A percentile compares a stretch with the other conserved stretches of the same genome.
Evolutionary conservation across 306 rosid species (phyloP).

Genomic region (Cucumis sativus): DNA sequence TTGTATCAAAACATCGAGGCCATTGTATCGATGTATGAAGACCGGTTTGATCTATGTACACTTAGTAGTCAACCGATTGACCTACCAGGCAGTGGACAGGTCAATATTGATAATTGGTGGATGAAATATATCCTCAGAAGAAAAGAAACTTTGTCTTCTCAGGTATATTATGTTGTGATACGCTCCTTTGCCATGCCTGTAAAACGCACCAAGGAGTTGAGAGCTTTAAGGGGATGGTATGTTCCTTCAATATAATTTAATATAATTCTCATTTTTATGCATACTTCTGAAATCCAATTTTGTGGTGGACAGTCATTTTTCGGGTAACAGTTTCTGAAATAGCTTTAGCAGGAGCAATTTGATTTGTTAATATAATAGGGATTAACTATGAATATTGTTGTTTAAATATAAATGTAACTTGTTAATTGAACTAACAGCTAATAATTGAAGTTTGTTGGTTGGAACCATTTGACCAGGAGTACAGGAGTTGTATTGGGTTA

Average conservation of each 20-base stretch:
- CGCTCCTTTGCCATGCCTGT: constrained; percentile 50
- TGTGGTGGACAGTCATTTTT: not conserved
- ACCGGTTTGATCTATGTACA: constrained; percentile 68
- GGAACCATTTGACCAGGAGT: not conserved
- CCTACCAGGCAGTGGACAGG: constrained; percentile 28
- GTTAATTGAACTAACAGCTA: not conserved
- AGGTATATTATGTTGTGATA: constrained; percentile 30
- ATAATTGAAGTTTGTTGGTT: not conserved
- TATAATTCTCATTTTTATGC: not conserved
- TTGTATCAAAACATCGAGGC: constrained; percentile 69
- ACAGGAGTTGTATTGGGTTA: not conserved
- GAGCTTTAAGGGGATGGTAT: constrained; percentile 82
- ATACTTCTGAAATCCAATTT: not conserved
- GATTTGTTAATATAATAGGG: not conserved
- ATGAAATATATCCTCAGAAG: constrained; percentile 36
- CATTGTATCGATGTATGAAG: constrained; percentile 89
- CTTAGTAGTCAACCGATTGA: constrained; percentile 47
- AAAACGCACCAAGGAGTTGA: constrained; percentile 74
- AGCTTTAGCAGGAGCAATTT: not conserved
- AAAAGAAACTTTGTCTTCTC: constrained; percentile 18
- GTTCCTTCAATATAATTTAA: constrained; percentile 17
- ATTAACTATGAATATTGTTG: not conserved
- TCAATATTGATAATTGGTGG: constrained; percentile 61
- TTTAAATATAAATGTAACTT: not conserved
- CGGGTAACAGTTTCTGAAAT: not conserved